These are phyloP conservation scores for Mycocentrospora acerina DNA, from an alignment of 2,329 filamentous ascomycete genomes.

Conservation along the genomic window DNA sequence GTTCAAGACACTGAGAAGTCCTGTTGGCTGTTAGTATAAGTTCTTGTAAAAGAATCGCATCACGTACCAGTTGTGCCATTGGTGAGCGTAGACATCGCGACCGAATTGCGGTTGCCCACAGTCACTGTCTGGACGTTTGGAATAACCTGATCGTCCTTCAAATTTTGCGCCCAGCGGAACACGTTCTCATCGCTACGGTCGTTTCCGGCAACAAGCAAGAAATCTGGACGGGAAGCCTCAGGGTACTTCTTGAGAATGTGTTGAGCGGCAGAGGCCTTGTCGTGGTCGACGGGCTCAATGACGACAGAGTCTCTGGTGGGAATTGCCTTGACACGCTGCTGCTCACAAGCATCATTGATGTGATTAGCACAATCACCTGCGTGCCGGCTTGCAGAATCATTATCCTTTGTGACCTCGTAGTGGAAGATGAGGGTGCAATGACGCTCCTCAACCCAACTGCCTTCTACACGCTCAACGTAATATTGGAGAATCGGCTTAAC, in stretches of 20 bases:
- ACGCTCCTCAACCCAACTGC: conserved; percentile 85
- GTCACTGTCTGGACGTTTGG: conserved; percentile 78
- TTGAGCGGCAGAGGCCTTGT: conserved; percentile 80
- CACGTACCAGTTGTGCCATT: conserved; percentile 86
- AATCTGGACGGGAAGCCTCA: conserved; percentile 59
- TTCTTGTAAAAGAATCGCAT: not conserved
- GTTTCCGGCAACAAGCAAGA: conserved; percentile 86
- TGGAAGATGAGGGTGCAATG: conserved; percentile 91
- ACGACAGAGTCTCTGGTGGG: conserved; percentile 77
- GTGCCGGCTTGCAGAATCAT: conserved; percentile 71
- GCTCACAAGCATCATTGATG: conserved; percentile 90
- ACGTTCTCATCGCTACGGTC: conserved; percentile 91
- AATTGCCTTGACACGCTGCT: conserved; percentile 80
- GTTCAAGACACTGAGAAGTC: conserved; percentile 32
- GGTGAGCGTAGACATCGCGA: conserved; percentile 80
- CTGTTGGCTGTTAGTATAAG: conserved; percentile 18
- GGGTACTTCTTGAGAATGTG: conserved; percentile 62
- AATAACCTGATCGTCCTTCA: conserved; percentile 55
- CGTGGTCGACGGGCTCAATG: conserved; percentile 83
- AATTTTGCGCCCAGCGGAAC: conserved; percentile 88
- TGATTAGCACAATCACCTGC: conserved; percentile 90
- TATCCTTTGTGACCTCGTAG: conserved; percentile 80
- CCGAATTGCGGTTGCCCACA: conserved; percentile 82
- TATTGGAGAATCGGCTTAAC: conserved; percentile 83
- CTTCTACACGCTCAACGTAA: conserved; percentile 86